Base-by-base conservation (phyloP, 2,329 filamentous ascomycete species). In the Aspergillus bombycis region DNA sequence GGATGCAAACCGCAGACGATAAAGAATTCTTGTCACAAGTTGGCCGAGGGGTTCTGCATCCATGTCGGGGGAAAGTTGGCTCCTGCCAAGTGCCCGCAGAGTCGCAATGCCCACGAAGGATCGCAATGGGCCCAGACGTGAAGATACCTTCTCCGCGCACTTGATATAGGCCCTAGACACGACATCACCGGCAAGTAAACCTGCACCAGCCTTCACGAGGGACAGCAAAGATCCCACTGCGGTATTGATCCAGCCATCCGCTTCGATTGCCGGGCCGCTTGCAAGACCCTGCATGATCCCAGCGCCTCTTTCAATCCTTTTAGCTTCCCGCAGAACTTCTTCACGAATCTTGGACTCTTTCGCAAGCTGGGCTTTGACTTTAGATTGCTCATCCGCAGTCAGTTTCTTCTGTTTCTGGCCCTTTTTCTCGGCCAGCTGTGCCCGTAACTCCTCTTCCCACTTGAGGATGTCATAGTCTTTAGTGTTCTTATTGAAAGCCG, bases 401-500 rank as follows among this genome's bases (percentile, higher is more conserved):
- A 98, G 87, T 79, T 97, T 99, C 81, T 93, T 94, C 71, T 93
- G 88, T 64, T 91, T 88, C 53, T 80, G 77, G 1, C 94, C 94
- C 77, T 94, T 97, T 82, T 98, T 99, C 74, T 92, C 86, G n/a
- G 94, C 93, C 46, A 99, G 80, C 71, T 97, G 93, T 45, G 88
- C 85, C 62, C 94, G 86, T 9, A 99, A 84, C 67, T 99, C 95
- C 75, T 94, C 91, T 78, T 99, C 95, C 95, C 96, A 99, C 78
- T 97, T 97, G 46, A 97, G 79, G 1, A 93, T 96, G 71, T 99
- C 93, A 71, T 97, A 97, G 75, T 98, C 95, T 76, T 96, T 97
- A 56, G 88, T 90, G 72, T 93, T 97, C 80, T 97, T 98, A 79
- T 93, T 90, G 3, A 93, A 88, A 2, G 90, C 81, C 43, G 84